Conservation (phyloP, 2,329 filamentous ascomycete species). For the Fusarium vanettenii region DNA sequence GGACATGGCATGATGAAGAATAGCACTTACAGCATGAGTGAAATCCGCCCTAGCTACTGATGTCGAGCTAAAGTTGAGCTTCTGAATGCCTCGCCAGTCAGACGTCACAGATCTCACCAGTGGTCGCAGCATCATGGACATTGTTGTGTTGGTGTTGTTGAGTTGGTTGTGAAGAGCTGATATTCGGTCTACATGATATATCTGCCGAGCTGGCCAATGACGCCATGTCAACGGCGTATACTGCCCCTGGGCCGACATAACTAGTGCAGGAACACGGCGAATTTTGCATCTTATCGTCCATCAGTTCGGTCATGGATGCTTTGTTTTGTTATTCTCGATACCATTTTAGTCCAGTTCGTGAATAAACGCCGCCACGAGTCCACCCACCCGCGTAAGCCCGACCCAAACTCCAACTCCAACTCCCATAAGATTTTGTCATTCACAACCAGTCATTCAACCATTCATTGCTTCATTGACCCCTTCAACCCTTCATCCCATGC, state of each 20-base stretch:
- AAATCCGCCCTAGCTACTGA: slow-evolving; percentile 53
- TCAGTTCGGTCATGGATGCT: neutral
- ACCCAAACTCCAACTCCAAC: neutral
- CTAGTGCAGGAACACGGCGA: neutral
- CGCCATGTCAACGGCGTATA: neutral
- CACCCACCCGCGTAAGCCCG: neutral
- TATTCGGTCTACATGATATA: slow-evolving; percentile 9
- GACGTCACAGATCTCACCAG: neutral
- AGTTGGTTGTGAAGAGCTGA: neutral
- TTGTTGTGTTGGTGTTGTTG: slow-evolving; percentile 1
- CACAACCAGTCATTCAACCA: neutral
- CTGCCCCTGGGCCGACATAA: neutral
- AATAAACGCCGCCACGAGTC: neutral
- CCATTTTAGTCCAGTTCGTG: neutral
- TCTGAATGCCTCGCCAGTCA: slow-evolving; percentile 16
- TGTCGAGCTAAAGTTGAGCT: slow-evolving; percentile 51
- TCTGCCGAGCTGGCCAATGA: slow-evolving; percentile 14
- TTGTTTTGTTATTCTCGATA: neutral
- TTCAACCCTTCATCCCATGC: neutral
- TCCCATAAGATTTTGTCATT: neutral
- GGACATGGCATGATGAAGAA: slow-evolving; percentile 12
- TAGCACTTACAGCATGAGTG: slow-evolving; percentile 56
- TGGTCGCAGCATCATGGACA: slow-evolving; percentile 27
- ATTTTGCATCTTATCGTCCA: neutral
- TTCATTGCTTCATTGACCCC: neutral